phyloP scores from a whole-genome alignment of 2,329 filamentous ascomycete genomes.

The Emergomyces orientalis region DNA sequence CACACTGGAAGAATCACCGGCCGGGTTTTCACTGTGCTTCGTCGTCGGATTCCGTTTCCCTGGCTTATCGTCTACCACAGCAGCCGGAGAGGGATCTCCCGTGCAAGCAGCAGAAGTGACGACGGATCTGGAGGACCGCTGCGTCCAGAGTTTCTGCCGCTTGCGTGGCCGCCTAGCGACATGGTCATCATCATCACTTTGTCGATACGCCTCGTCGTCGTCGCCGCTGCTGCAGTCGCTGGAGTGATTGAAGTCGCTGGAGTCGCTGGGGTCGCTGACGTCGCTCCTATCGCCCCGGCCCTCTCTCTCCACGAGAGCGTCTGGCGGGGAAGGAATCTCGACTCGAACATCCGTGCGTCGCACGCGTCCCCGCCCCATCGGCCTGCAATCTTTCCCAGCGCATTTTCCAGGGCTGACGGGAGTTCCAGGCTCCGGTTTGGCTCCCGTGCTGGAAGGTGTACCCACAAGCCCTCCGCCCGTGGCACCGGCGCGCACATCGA shows the following conservation, averaged over 20 bases:
- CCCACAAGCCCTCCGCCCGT: not conserved
- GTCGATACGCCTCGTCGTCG: too few relatives aligned
- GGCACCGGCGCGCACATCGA: not conserved
- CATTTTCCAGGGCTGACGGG: slow-evolving; percentile 3
- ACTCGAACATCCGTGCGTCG: not conserved
- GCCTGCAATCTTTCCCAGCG: not conserved
- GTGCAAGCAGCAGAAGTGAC: slow-evolving; percentile 3
- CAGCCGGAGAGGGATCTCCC: not conserved
- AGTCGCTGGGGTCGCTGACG: not conserved
- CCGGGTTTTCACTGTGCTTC: slow-evolving; percentile 1
- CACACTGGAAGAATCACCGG: not conserved
- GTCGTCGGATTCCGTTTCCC: not conserved
- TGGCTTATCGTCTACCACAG: slow-evolving; percentile 2
- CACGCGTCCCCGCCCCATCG: not conserved
- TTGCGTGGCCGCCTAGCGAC: slow-evolving; percentile 4
- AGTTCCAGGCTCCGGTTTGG: not conserved
- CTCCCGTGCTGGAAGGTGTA: not conserved
- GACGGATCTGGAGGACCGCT: not conserved
- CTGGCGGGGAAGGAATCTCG: too few relatives aligned
- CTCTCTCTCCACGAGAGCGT: not conserved
- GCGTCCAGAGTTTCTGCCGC: slow-evolving; percentile 4
- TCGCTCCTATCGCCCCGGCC: not conserved
- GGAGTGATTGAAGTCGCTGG: too few relatives aligned
- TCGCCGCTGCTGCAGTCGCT: not conserved
- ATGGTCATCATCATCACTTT: slow-evolving; percentile 6